These are phyloP conservation scores for Suillus occidentalis DNA, from an alignment of 768 basidiomycete genomes.

Conservation along the genomic window DNA sequence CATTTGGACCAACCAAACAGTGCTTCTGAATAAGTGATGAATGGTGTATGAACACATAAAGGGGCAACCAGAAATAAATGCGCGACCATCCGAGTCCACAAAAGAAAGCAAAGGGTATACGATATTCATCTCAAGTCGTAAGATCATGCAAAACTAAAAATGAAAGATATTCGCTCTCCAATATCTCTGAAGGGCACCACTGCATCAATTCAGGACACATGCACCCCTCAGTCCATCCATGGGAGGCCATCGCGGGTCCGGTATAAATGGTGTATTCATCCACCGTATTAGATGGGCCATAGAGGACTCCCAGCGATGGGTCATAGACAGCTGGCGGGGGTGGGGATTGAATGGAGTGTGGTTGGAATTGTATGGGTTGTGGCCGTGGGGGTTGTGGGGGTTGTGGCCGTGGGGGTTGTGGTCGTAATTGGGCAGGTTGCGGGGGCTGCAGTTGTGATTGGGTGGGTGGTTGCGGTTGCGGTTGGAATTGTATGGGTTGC, in stretches of 20 bases:
- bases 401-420: not conserved
- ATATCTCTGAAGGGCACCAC: not conserved
- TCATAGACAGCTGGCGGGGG: not conserved
- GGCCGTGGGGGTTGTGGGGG: not conserved
- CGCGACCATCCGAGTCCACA: too few relatives aligned
- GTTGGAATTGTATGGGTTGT: not conserved
- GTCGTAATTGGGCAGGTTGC: too few relatives aligned
- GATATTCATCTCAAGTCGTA: not conserved
- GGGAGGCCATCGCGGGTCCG: not conserved
- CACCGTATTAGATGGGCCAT: not conserved
- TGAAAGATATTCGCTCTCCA: not conserved
- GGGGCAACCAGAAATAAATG: not conserved
- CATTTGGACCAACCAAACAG: not conserved
- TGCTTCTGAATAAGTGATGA: not conserved
- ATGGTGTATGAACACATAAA: not conserved
- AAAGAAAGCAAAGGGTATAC: not conserved
- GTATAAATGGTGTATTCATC: not conserved
- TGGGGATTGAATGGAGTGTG: not conserved
- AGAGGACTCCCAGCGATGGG: not conserved
- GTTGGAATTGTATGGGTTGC: too few relatives aligned
- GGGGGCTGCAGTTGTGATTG: too few relatives aligned
- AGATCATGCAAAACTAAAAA: not conserved
- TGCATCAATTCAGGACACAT: not conserved
- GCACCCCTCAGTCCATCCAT: slow-evolving; percentile 1
- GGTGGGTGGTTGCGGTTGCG: not conserved